A percentile compares a stretch with the other conserved stretches of the same genome.
These are phyloP conservation scores for Perkinsus olseni DNA, from an alignment of 169 alveolate species.

Conservation along the genomic window DNA sequence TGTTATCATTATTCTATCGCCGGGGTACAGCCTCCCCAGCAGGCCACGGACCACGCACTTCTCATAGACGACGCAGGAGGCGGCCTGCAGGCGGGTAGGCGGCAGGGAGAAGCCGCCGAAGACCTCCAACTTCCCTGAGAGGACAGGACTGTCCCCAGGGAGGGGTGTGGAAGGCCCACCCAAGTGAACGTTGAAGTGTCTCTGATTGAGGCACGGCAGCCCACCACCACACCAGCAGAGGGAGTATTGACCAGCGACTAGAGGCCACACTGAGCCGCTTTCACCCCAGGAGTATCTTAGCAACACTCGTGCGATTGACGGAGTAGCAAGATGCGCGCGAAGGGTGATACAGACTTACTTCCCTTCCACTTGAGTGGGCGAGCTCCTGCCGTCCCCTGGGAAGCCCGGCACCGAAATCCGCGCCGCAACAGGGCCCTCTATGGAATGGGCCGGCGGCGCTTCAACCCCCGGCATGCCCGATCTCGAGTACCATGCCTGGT, in stretches of 20 bases:
- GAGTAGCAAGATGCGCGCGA: neutral
- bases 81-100: neutral
- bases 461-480: neutral
- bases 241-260: neutral
- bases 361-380: neutral
- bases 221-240: neutral
- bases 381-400: neutral
- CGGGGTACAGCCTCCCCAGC: neutral
- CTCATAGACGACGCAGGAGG: neutral
- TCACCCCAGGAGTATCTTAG: neutral
- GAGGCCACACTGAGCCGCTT: neutral
- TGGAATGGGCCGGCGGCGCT: neutral
- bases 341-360: neutral
- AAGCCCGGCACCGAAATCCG: neutral
- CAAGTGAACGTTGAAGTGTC: neutral
- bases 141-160: neutral
- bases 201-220: neutral
- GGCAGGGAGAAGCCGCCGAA: neutral
- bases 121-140: neutral
- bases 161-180: neutral
- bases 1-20: neutral
- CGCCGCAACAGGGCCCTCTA: neutral
- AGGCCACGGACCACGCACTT: neutral
- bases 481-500: neutral
- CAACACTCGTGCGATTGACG: neutral